Base-by-base conservation (phyloP, 352 stramenopile genomes). In the Plasmopara halstedii region DNA sequence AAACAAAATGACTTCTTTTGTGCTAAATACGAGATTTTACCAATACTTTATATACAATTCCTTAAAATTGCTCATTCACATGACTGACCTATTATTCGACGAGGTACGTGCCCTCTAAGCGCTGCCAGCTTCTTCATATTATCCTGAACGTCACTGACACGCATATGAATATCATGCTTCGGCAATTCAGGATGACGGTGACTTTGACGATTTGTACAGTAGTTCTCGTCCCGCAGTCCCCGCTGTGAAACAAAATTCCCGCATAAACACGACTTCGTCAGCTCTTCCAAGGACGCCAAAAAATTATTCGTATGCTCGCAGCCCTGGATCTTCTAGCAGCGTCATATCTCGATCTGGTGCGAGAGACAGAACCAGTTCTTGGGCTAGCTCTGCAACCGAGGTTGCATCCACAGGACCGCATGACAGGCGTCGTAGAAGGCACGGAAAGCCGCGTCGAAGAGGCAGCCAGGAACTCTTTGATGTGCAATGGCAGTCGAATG, bases 191-290 rank as follows among this genome's bases (percentile, higher is more conserved):
- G 77, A 87, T 61, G 70, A 83, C 48, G 74, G 66, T 13, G 77
- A 83, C 47, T 89, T 89, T 40, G 77, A 86, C 42, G 77, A 89
- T 67, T 62, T 85, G 38, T 88, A 88, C 36, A 66, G 48, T 33
- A 58, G 64, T 40, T 43, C 58, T 1, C 52, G 39, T 22, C 43
- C 42, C 4, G 38, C 54, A 6, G 20, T 46, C 7, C 25, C 35
- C 15, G 15, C 21, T 41, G 17, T 40, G 25, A 42, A 17, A 21
- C 36, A 3, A 1, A 46, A 57, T 42, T 22, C 14, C 17, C 58
- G 26, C 33, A 55, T 27, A 37, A 42, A 41, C 11, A 39, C 49
- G 25, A 4, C 23, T 33, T 36, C 40, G 19, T 26, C 18, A 13
- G 23, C 27, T 20, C 20, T 37, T 2, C 29, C 37, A 42, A 14